Evolutionary conservation across 768 basidiomycete genomes (phyloP).

Genomic region (Mrakia hoshinonis): DNA sequence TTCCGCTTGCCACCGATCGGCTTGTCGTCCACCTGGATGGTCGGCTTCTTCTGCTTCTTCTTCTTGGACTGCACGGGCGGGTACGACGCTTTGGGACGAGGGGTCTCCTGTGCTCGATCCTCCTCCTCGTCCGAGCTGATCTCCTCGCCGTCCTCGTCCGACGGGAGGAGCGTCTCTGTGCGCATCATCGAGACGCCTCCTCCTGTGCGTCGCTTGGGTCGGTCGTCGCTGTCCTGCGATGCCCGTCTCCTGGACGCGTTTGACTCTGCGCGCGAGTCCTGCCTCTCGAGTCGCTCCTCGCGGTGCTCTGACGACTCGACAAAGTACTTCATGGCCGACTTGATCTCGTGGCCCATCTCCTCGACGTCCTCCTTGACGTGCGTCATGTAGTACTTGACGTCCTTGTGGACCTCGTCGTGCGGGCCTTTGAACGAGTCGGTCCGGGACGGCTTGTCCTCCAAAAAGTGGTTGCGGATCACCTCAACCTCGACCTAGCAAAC

Average conservation of each 20-base stretch:
- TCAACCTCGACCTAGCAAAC: conserved; percentile 54
- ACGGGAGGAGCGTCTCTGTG: not conserved
- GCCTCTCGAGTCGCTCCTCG: not conserved
- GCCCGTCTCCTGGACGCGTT: not conserved
- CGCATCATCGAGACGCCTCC: conserved; percentile 10
- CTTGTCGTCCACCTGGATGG: conserved; percentile 11
- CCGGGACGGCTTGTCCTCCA: conserved; percentile 9
- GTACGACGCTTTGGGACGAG: not conserved
- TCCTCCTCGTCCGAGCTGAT: conserved; percentile 2
- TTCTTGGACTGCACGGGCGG: not conserved
- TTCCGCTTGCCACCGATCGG: conserved; percentile 11
- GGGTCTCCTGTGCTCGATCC: conserved; percentile 17
- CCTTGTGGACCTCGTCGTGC: conserved; percentile 6
- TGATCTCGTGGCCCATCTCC: conserved; percentile 15
- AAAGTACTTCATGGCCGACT: conserved; percentile 11
- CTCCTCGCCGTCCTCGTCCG: not conserved
- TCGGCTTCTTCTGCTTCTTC: conserved; percentile 9
- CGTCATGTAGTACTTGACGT: conserved; percentile 13
- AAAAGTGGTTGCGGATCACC: conserved; percentile 49
- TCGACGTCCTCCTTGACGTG: conserved; percentile 26
- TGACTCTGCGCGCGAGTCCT: not conserved
- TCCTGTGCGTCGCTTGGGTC: not conserved
- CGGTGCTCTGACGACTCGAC: not conserved
- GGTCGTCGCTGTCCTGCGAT: not conserved
- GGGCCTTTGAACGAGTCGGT: conserved; percentile 23